phyloP scores from a whole-genome alignment of 2,329 filamentous ascomycete species.

The Trichoderma harzianum region DNA sequence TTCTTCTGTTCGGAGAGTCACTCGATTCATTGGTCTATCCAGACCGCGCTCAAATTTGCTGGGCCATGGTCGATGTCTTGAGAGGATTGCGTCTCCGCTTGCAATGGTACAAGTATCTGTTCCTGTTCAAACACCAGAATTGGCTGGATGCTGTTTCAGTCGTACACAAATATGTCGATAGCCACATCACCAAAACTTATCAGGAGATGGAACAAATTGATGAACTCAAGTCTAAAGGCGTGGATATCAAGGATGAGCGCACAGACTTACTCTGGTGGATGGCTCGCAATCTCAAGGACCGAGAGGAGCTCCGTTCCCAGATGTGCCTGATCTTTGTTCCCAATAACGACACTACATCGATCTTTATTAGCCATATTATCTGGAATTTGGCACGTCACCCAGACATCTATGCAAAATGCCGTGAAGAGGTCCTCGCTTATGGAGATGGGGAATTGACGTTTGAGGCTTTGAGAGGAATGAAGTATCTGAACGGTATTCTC shows the following conservation, averaged over 20 bases:
- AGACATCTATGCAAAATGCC: not conserved
- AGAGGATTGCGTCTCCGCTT: not conserved
- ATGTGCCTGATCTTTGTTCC: not conserved
- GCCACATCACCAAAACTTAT: not conserved
- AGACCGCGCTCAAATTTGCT: not conserved
- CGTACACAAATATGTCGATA: not conserved
- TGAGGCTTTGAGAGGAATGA: not conserved
- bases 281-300: not conserved
- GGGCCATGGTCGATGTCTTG: not conserved
- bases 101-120: not conserved
- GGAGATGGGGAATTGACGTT: not conserved
- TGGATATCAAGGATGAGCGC: not conserved
- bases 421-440: not conserved
- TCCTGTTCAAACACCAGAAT: not conserved
- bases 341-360: not conserved
- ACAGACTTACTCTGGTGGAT: constrained; percentile 1
- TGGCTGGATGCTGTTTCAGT: not conserved
- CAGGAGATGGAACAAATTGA: not conserved
- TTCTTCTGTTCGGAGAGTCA: not conserved
- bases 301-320: not conserved
- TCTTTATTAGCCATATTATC: not conserved
- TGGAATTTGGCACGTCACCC: not conserved
- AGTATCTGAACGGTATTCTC: not conserved
- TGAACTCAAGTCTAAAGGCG: not conserved
- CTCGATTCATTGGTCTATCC: not conserved